Base-by-base conservation (phyloP, 2,329 filamentous ascomycete species). In the Colletotrichum spinosum region DNA sequence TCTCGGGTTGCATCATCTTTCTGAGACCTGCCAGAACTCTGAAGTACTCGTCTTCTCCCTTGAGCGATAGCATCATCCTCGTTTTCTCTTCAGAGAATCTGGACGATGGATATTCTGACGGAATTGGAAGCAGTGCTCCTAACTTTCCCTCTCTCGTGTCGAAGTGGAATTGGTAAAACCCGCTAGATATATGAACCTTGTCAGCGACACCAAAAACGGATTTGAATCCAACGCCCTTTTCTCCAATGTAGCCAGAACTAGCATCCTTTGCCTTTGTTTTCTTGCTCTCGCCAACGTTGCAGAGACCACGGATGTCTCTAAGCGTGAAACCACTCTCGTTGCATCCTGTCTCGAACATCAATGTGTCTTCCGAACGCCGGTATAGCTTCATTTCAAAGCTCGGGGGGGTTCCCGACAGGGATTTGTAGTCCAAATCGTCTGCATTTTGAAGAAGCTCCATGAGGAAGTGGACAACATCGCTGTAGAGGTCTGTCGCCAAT, bases 181-280 rank as follows among this genome's bases (percentile, higher is more conserved):
- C 41, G 8, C 41, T 44, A 8, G 41, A 44, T 2, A 85, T 81
- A 44, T 78, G 76, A 5, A 81, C 82, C 35, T 76, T 78, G 62
- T 72, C 77, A 0, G 82, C 80, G 0, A 76, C 82, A 69, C 77
- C 83, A 66, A 85, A 86, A 1, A 83, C 81, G 0, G 82, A 83
- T 65, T 85, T 85, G 72, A 85, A 85, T 0, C 83, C 83, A 13
- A 85, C 82, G 9, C 83, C 82, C 58, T 85, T 84, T 60, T 81
- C 80, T 2, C 82, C 82, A n/a, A 83, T 82, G 45, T 82, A 84
- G 1, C 78, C 78, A 13, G 7, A 12, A 1, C 15, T 15, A 6
- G 15, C 15, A 17, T 17, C 11, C 7, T 79, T 75, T 0, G 73
- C 72, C 1, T 68, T 72, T 0, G 69, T 74, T 59, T 85, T 86